Evolutionary conservation across 1,139 yeast genomes (phyloP).

Genomic region (Pichia inconspicua): DNA sequence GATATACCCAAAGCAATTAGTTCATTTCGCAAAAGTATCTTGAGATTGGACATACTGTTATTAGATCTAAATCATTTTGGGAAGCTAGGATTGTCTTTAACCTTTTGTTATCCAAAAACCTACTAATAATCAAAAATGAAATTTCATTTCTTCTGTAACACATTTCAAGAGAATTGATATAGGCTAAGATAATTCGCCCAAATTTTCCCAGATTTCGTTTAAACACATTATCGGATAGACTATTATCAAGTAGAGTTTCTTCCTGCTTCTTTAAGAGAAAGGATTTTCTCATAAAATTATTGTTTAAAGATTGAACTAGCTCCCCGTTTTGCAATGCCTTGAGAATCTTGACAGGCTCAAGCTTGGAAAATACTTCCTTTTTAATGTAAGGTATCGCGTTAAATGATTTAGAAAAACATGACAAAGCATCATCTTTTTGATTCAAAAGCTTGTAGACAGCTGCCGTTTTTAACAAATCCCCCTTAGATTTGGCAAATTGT

Average conservation of each 20-base stretch:
- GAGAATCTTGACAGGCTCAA: constrained; percentile 1
- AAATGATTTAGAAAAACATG: constrained; percentile 18
- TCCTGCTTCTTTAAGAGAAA: constrained; percentile 17
- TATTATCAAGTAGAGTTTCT: constrained; percentile 12
- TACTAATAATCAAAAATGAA: constrained; percentile 4
- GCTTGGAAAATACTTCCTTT: constrained; percentile 1
- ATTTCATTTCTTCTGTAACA: constrained; percentile 22
- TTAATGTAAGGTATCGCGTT: constrained; percentile 5
- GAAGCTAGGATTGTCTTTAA: background rate
- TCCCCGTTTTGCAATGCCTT: background rate
- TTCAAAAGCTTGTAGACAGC: constrained; percentile 20
- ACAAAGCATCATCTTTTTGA: constrained; percentile 22
- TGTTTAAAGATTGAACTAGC: background rate
- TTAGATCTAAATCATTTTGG: constrained; percentile 22
- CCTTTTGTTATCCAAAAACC: constrained; percentile 9
- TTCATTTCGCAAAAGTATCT: constrained; percentile 38
- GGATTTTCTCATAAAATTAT: constrained; percentile 6
- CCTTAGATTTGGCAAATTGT: constrained; percentile 30
- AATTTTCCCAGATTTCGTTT: constrained; percentile 15
- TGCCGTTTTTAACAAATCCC: constrained; percentile 17
- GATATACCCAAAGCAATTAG: constrained; percentile 33
- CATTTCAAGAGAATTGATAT: constrained; percentile 20
- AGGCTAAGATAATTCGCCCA: constrained; percentile 15
- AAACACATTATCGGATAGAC: constrained; percentile 10
- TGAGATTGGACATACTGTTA: constrained; percentile 42